phyloP scores from a whole-genome alignment of 768 basidiomycete genomes.

The Guyanaporus albipodus region DNA sequence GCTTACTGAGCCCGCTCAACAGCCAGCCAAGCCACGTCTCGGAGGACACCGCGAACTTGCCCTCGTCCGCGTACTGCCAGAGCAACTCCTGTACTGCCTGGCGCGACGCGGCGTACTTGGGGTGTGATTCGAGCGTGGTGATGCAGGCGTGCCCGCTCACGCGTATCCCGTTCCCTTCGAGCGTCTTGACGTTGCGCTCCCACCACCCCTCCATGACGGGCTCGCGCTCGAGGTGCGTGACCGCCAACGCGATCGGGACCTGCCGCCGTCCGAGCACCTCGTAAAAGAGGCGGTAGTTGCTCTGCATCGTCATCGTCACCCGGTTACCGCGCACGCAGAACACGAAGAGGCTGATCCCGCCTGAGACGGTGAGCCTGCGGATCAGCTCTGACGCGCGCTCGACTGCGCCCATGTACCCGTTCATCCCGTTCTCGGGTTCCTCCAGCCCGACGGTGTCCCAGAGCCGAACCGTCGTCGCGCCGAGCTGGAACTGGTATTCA shows the following conservation, averaged over 20 bases:
- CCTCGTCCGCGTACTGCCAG: constrained; percentile 20
- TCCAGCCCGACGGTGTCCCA: constrained; percentile 35
- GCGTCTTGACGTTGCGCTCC: constrained; percentile 21
- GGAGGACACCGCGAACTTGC: constrained; percentile 23
- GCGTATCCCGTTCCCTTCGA: constrained; percentile 17
- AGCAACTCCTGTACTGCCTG: constrained; percentile 18
- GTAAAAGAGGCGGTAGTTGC: constrained; percentile 34
- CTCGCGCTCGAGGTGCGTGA: constrained; percentile 38
- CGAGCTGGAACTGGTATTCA: constrained; percentile 26
- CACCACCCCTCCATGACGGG: constrained; percentile 31
- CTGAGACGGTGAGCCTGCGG: constrained; percentile 19
- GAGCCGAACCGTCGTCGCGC: constrained; percentile 19
- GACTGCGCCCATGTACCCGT: constrained; percentile 26
- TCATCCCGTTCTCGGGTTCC: constrained; percentile 15
- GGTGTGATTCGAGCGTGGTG: constrained; percentile 20
- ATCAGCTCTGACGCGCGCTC: constrained; percentile 32
- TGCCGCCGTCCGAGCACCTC: constrained; percentile 37
- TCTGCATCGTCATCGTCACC: constrained; percentile 27
- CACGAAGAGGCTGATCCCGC: constrained; percentile 29
- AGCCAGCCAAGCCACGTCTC: constrained; percentile 21
- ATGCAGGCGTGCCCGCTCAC: constrained; percentile 29
- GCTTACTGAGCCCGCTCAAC: constrained; percentile 16
- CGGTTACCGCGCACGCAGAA: constrained; percentile 33
- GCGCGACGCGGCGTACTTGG: constrained; percentile 20
- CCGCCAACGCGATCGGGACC: constrained; percentile 37